These are phyloP conservation scores for Ogataea paradorogensis DNA, from an alignment of 805 yeast species.

Conservation along the genomic window DNA sequence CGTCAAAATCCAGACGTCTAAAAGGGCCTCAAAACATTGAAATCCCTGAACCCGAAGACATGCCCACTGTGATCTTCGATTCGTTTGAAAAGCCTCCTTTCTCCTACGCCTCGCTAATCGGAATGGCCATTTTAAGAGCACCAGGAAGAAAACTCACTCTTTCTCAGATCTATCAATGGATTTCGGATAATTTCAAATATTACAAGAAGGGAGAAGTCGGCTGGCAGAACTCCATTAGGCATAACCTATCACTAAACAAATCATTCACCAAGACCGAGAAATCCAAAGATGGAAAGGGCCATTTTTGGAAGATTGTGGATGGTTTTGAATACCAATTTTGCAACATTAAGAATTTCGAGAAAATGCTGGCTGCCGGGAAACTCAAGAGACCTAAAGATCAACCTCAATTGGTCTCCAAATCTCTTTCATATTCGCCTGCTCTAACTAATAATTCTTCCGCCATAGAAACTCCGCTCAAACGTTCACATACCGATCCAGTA, in stretches of 20 bases:
- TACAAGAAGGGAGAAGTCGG: conserved; percentile 86
- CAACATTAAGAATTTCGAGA: conserved; percentile 53
- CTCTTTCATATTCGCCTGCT: conserved; percentile 10
- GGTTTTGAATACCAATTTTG: conserved; percentile 81
- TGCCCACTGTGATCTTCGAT: conserved; percentile 48
- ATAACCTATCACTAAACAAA: conserved; percentile 86
- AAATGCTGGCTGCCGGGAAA: conserved; percentile 15
- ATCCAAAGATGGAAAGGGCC: conserved; percentile 87
- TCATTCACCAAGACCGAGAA: conserved; percentile 89
- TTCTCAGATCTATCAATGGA: conserved; percentile 90
- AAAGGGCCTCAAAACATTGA: conserved; percentile 31
- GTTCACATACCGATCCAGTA: conserved; percentile 8
- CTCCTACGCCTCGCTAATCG: conserved; percentile 90
- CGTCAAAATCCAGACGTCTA: conserved; percentile 15
- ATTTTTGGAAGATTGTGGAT: conserved; percentile 87
- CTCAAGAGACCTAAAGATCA: conserved; percentile 10
- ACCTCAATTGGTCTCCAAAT: conserved; percentile 6
- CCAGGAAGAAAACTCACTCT: conserved; percentile 66
- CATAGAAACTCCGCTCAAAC: conserved; percentile 3
- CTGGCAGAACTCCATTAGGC: conserved; percentile 97
- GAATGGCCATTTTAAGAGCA: conserved; percentile 88
- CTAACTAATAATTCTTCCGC: conserved; percentile 1
- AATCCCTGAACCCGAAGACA: conserved; percentile 36
- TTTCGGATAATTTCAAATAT: conserved; percentile 76
- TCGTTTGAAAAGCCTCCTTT: conserved; percentile 76